Evolutionary conservation across 2,329 filamentous ascomycete genomes (phyloP).

Genomic region (Apiospora aurea): DNA sequence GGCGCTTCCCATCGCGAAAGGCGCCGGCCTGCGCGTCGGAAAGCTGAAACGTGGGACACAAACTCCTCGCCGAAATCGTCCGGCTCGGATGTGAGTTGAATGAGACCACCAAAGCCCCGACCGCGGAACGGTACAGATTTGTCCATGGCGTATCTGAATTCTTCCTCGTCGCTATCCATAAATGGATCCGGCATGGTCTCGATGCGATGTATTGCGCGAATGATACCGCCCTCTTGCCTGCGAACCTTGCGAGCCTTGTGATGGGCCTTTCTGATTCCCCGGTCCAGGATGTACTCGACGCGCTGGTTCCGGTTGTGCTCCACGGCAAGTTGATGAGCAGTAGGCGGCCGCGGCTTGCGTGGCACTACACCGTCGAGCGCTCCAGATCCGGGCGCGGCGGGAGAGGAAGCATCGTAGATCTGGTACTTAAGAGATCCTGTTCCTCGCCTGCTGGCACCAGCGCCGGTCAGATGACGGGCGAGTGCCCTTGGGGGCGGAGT

Average conservation of each 20-base stretch:
- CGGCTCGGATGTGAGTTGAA: constrained; percentile 64
- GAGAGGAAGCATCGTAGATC: constrained; percentile 67
- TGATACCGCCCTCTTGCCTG: constrained; percentile 69
- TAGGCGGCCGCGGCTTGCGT: constrained; percentile 75
- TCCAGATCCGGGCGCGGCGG: constrained; percentile 56
- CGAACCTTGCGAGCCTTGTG: constrained; percentile 68
- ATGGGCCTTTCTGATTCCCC: constrained; percentile 73
- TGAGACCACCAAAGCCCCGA: constrained; percentile 68
- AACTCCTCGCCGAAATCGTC: constrained; percentile 83
- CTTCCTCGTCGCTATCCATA: constrained; percentile 69
- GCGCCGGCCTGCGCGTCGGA: constrained; percentile 69
- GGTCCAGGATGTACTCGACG: constrained; percentile 82
- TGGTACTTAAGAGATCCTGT: constrained; percentile 64
- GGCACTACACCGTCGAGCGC: constrained; percentile 62
- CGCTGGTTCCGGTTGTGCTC: constrained; percentile 79
- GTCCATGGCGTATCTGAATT: constrained; percentile 43
- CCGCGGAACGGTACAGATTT: constrained; percentile 56
- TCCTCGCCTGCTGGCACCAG: constrained; percentile 50
- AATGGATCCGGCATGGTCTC: constrained; percentile 62
- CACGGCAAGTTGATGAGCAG: constrained; percentile 82
- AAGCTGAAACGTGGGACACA: constrained; percentile 68
- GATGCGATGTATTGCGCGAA: constrained; percentile 71
- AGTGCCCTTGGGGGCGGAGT: constrained; percentile 56
- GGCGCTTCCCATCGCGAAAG: constrained; percentile 70
- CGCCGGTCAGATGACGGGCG: constrained; percentile 42